Evolutionary conservation across 2,329 filamentous ascomycete genomes (phyloP), one percentile per base, ranked within the genome.

Genomic region (Bipolaris gigantea): DNA sequence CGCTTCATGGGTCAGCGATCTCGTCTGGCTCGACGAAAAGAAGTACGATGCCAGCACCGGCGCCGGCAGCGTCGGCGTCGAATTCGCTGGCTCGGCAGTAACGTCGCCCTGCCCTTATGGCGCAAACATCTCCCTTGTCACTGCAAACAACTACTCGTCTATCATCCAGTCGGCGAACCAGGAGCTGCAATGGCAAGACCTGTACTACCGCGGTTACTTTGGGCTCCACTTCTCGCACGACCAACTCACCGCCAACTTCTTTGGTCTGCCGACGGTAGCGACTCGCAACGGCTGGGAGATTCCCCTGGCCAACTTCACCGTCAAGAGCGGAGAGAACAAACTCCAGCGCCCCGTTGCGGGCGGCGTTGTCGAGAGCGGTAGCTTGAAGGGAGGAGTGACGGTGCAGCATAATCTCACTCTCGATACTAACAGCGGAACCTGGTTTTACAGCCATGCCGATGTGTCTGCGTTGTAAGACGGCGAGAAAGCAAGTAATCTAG

Each of bases 181-280:
- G 0, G 85, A 88, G 70, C 76, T 91, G 42, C 85, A 89, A 65
- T 91, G 87, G 88, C 84, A 87, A 62, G 88, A 90, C 53, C 71
- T 85, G 7, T 90, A 88, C 70, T 91, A 90, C 71, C 80, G 88
- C 16, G 89, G 88, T 1, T 91, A 91, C 74, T 90, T 85, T 61
- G 82, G 88, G 65, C 75, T 90, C 36, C 79, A 81, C 43, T 76
- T 89, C 50, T 63, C 60, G 5, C 60, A 60, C 19, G 77, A 86
- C 10, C 75, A 81, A 40, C 78, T 88, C 2, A 76, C 82, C n/a
- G 87, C 87, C 0, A 77, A 79, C 11, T 91, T 81, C 74, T 91
- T 85, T 61, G 88, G 85, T 36, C 65, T 82, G 65, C 86, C 86
- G 0, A 85, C 81, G 1, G 77, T 88, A 5, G 75, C 81, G 21